phyloP scores from a whole-genome alignment of 179 eudicot genomes.

The Vitellaria paradoxa region DNA sequence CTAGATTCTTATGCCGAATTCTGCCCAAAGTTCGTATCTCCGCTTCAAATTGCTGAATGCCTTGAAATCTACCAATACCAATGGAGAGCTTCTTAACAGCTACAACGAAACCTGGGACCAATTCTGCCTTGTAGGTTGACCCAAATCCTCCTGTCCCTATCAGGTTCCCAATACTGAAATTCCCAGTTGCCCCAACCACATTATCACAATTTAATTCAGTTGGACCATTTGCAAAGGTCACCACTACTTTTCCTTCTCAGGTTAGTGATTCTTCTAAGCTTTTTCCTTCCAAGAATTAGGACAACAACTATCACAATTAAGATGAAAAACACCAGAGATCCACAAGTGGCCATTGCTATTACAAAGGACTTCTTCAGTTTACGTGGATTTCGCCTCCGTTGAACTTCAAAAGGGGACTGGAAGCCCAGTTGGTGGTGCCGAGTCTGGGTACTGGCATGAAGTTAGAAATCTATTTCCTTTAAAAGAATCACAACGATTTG shows the following conservation, averaged over 20 bases:
- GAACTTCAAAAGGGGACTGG: constrained; percentile 44
- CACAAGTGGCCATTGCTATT: constrained; percentile 43
- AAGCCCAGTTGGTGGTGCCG: constrained; percentile 37
- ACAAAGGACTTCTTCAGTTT: constrained; percentile 38
- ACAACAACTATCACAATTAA: constrained; percentile 32
- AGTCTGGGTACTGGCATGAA: constrained; percentile 45
- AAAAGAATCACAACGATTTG: constrained; percentile 38
- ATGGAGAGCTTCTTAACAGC: constrained; percentile 55
- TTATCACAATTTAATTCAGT: constrained; percentile 46
- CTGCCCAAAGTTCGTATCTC: constrained; percentile 60
- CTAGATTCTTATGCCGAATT: constrained; percentile 53
- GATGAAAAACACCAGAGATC: constrained; percentile 38
- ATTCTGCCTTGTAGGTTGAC: too few relatives aligned
- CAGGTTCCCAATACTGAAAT: constrained; percentile 49
- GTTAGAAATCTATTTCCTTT: constrained; percentile 42
- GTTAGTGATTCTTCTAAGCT: constrained; percentile 30
- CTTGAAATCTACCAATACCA: constrained; percentile 43
- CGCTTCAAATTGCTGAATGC: constrained; percentile 58
- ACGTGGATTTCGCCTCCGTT: constrained; percentile 23
- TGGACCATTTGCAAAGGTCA: constrained; percentile 47
- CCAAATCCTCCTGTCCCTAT: constrained; percentile 26
- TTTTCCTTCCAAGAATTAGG: constrained; percentile 40
- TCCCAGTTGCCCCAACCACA: constrained; percentile 52
- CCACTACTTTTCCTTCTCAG: constrained; percentile 40
- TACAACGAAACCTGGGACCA: constrained; percentile 30